A percentile compares a stretch with the other conserved stretches of the same genome.
Evolutionary conservation across 73 alveolate genomes (phyloP).

Genomic region (Effrenium voratum): DNA sequence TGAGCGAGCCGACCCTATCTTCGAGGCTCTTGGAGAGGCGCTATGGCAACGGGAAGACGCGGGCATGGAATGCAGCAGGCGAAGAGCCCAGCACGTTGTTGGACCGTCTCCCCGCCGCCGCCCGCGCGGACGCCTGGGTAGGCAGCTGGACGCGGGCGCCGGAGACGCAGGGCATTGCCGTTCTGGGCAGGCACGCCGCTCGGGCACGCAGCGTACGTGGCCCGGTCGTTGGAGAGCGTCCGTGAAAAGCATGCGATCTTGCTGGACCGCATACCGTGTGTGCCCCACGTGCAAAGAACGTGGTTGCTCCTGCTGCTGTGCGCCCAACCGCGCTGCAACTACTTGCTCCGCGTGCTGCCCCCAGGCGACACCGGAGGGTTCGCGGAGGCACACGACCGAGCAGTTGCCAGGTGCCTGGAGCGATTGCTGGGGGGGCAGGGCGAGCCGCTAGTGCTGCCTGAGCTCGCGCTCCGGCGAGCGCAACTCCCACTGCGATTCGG

Average conservation of each 20-base stretch:
- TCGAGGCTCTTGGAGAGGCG: no score
- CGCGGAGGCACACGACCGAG: not conserved
- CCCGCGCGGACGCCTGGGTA: no score
- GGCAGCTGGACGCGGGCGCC: not conserved
- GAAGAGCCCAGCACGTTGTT: no score
- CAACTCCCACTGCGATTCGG: not conserved
- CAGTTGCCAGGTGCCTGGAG: not conserved
- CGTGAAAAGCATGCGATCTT: not conserved
- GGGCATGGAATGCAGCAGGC: no score
- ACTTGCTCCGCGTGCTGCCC: not conserved
- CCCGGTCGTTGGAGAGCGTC: not conserved
- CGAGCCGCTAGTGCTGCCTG: not conserved
- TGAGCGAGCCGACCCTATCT: no score
- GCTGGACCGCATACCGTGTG: not conserved
- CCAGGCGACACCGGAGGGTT: not conserved
- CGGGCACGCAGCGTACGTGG: not conserved
- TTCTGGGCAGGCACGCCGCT: not conserved
- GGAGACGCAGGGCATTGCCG: not conserved
- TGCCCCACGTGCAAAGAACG: not conserved
- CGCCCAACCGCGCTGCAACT: no score
- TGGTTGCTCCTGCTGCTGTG: not conserved
- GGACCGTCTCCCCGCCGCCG: no score
- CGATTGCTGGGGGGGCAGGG: not conserved
- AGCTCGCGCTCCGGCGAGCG: not conserved
- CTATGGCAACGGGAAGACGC: no score